phyloP scores from a whole-genome alignment of 345 rosid genomes.

The Durio zibethinus region DNA sequence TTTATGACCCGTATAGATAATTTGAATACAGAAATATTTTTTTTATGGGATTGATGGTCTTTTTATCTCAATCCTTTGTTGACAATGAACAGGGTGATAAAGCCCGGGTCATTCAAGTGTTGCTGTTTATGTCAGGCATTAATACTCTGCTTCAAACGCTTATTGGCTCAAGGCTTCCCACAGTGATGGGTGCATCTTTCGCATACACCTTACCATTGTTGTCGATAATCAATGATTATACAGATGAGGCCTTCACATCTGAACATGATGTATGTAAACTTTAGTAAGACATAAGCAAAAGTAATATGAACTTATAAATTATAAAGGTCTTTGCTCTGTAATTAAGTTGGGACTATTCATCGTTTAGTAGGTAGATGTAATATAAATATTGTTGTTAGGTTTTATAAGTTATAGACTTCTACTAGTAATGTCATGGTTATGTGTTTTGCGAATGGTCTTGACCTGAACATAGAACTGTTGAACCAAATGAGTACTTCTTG shows the following conservation, averaged over 20 bases:
- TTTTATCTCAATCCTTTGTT: conserved; percentile 15
- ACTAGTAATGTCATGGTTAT: neutral
- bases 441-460: neutral
- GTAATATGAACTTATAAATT: neutral
- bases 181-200: conserved; percentile 88
- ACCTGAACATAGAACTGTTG: neutral
- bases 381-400: neutral
- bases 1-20: neutral
- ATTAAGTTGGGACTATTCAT: neutral
- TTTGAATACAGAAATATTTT: neutral
- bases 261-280: conserved; percentile 56
- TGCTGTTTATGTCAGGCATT: conserved; percentile 87
- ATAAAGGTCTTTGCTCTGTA: neutral
- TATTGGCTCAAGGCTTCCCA: conserved; percentile 85
- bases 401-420: neutral
- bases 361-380: neutral
- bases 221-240: conserved; percentile 72
- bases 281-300: neutral
- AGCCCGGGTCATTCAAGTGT: conserved; percentile 75
- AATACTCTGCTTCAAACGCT: conserved; percentile 89
- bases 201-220: conserved; percentile 73
- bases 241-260: conserved; percentile 39
- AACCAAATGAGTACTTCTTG: neutral
- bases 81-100: conserved; percentile 64
- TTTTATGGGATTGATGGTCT: neutral